These are phyloP conservation scores for Pseudogymnoascus verrucosus DNA, from an alignment of 2,329 filamentous ascomycete species.

Conservation along the genomic window DNA sequence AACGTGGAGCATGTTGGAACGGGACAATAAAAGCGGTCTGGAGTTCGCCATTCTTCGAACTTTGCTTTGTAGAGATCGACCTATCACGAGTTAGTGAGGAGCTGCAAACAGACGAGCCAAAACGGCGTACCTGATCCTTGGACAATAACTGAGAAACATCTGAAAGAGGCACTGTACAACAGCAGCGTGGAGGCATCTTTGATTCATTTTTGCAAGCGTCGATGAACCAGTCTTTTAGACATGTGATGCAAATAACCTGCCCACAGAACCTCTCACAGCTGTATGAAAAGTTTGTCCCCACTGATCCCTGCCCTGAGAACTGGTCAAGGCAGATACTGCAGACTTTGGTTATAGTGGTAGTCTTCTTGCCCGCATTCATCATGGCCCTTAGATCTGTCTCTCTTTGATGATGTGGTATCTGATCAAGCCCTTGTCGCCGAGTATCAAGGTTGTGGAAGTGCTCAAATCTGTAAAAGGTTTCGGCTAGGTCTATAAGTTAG, in stretches of 20 bases:
- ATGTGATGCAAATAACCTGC: constrained; percentile 23
- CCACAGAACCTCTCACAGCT: background rate
- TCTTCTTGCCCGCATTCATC: background rate
- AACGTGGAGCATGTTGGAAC: constrained; percentile 40
- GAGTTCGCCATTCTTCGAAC: constrained; percentile 40
- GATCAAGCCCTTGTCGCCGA: background rate
- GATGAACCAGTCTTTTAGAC: constrained; percentile 35
- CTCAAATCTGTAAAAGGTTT: background rate
- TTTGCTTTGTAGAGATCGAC: constrained; percentile 32
- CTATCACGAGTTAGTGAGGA: background rate
- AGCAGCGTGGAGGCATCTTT: constrained; percentile 40
- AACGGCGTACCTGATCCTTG: constrained; percentile 23
- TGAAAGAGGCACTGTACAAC: constrained; percentile 35
- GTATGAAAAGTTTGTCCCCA: background rate
- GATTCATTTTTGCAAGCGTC: constrained; percentile 31
- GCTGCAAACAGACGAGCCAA: background rate
- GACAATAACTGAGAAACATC: constrained; percentile 30
- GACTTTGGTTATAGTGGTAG: background rate
- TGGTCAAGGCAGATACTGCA: background rate
- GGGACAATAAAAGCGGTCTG: constrained; percentile 41
- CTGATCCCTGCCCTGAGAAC: background rate
- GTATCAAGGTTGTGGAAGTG: background rate
- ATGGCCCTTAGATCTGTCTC: background rate
- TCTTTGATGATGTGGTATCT: background rate
- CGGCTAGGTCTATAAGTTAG: background rate